Base-by-base conservation (phyloP, 345 rosid genomes). In the Leavenworthia alabamica region DNA sequence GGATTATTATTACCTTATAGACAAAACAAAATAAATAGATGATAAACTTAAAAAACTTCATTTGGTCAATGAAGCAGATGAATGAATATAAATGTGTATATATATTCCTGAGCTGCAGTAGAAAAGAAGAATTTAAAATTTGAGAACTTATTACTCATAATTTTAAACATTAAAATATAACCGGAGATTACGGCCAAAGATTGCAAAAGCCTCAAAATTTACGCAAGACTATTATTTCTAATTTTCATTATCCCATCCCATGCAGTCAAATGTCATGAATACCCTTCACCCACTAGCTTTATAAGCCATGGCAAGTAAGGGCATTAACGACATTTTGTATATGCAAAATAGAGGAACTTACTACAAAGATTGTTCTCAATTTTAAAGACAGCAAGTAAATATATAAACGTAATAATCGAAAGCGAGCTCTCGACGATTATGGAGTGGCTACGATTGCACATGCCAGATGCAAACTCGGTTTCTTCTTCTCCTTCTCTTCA, bases 251-350 rank as follows among this genome's bases (percentile, higher is more conserved):
- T 55, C 56, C 2, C 51, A 57, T 53, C 28, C 71, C 75, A 71
- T 71, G 75, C 77, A 31, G 75, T 65, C 57, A 64, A 64, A 64
- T 64, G 75, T 73, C 76, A 67, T 43, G 64, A 49, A 66, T 57
- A 72, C 74, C 72, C 69, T 43, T 51, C 36, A 55, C 56, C 47
- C 60, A 67, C 24, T 6, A 2, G 32, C 49, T n/a, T 0, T 14
- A 43, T 36, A 26, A 60, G 47, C 51, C 64, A 67, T 52, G 22
- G 22, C 2, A 7, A 22, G n/a, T 32, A 39, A 76, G 73, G 77
- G 77, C 47, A 73, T 66, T 71, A 35, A 37, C 53, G 79, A 60
- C 80, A 76, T 76, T 73, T 65, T 28, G 45, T 51, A 75, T 69
- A 75, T 70, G 74, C 68, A 73, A 32, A 20, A 60, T 48, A 35